These are phyloP conservation scores for Thermothielavioides terrestris DNA, from an alignment of 495 filamentous ascomycete genomes.

Conservation along the genomic window DNA sequence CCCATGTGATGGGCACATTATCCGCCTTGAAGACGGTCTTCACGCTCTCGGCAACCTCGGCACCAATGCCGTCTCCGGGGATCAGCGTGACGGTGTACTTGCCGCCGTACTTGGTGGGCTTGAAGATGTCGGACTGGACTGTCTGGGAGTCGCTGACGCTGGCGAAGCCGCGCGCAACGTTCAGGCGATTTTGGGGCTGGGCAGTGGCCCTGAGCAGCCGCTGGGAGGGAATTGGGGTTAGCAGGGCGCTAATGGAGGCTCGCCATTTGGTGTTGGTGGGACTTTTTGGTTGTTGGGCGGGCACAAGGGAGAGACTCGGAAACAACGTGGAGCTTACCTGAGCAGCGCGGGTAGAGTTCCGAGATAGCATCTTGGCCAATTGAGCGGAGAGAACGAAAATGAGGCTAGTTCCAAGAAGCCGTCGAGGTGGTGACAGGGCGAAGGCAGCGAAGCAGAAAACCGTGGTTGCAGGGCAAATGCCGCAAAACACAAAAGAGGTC, in stretches of 20 bases:
- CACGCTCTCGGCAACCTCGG: constrained; percentile 94
- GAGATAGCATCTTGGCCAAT: constrained; percentile 49
- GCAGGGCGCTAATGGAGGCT: constrained; percentile 17
- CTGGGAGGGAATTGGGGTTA: constrained; percentile 29
- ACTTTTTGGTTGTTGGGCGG: background rate
- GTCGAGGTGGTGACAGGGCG: constrained; percentile 2
- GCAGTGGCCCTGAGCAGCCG: constrained; percentile 49
- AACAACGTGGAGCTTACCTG: constrained; percentile 29
- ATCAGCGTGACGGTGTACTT: constrained; percentile 99
- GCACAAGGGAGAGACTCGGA: background rate
- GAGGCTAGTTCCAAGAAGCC: background rate
- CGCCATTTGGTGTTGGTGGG: constrained; percentile 1
- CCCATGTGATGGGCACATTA: constrained; percentile 97
- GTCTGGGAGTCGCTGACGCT: constrained; percentile 76
- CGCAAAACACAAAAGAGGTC: constrained; percentile 20
- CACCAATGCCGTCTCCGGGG: constrained; percentile 96
- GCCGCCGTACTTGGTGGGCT: constrained; percentile 97
- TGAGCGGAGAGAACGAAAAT: constrained; percentile 3
- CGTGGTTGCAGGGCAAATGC: constrained; percentile 22
- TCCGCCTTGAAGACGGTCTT: constrained; percentile 99
- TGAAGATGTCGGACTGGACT: constrained; percentile 83
- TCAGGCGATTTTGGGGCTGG: constrained; percentile 38
- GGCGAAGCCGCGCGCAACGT: constrained; percentile 49
- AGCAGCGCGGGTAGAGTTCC: constrained; percentile 45
- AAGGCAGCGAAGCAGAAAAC: constrained; percentile 9